Percentiles rank a stretch among this genome's conserved stretches.
phyloP scores from a whole-genome alignment of 192 early-diverging fungal species.

The Backusella macrospora region DNA sequence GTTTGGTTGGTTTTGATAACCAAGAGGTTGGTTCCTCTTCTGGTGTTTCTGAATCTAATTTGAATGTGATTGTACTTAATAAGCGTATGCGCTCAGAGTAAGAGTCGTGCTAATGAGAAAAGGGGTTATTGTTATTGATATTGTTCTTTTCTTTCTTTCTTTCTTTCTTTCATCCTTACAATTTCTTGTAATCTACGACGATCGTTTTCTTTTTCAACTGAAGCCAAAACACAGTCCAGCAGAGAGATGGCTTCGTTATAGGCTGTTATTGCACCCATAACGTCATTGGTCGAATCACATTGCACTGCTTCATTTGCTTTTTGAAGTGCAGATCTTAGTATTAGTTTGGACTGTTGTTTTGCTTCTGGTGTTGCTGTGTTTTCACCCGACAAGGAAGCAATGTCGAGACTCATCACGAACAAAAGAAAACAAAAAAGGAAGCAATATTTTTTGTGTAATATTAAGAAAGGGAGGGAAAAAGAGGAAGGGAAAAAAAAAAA shows the following conservation, averaged over 20 bases:
- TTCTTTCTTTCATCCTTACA: constrained; percentile 18
- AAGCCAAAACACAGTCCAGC: constrained; percentile 29
- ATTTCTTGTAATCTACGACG: constrained; percentile 37
- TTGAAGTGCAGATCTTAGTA: constrained; percentile 37
- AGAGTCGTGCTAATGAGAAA: constrained; percentile 29
- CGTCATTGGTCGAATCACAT: constrained; percentile 39
- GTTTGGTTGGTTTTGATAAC: neutral
- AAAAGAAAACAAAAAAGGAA: neutral
- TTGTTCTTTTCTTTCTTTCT: neutral
- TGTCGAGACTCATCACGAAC: constrained; percentile 8
- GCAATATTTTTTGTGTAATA: constrained; percentile 15
- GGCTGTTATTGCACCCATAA: constrained; percentile 36
- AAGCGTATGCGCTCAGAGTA: constrained; percentile 35
- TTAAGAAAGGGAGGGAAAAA: neutral
- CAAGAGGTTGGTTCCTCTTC: neutral
- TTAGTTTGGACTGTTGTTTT: constrained; percentile 35
- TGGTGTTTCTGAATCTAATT: constrained; percentile 19
- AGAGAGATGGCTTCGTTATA: constrained; percentile 41
- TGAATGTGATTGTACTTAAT: constrained; percentile 21
- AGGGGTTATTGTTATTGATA: neutral
- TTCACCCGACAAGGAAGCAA: neutral
- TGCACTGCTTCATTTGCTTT: constrained; percentile 41
- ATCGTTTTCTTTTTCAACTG: constrained; percentile 33
- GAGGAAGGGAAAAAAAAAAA: neutral
- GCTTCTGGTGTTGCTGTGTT: constrained; percentile 9